Conservation (phyloP, 2,329 filamentous ascomycete genomes). For the Colletotrichum trifolii region DNA sequence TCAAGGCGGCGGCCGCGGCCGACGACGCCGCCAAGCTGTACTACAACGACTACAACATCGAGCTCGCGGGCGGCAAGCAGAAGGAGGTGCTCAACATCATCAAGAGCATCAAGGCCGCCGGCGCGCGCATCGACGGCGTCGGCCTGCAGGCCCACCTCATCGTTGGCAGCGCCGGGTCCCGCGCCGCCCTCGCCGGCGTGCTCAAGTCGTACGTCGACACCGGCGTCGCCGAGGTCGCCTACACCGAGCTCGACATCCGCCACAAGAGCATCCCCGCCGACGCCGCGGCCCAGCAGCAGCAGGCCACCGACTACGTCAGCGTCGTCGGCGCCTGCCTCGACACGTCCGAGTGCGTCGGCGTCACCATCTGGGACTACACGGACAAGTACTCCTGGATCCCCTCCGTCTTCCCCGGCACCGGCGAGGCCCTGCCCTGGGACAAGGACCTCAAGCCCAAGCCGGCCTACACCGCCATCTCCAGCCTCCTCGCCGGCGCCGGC, state of each 20-base stretch:
- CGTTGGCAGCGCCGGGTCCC: slow-evolving; percentile 53
- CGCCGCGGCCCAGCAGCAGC: slow-evolving; percentile 51
- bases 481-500: slow-evolving; percentile 45
- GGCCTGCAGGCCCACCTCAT: slow-evolving; percentile 64
- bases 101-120: slow-evolving; percentile 47
- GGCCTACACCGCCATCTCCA: slow-evolving; percentile 52
- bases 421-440: slow-evolving; percentile 52
- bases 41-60: slow-evolving; percentile 59
- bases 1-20: slow-evolving; percentile 55
- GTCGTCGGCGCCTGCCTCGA: slow-evolving; percentile 47
- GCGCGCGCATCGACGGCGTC: slow-evolving; percentile 62
- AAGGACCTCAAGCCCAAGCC: slow-evolving; percentile 51
- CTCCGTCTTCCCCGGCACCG: slow-evolving; percentile 48
- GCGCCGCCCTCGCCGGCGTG: slow-evolving; percentile 53
- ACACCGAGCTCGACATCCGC: slow-evolving; percentile 63
- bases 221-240: slow-evolving; percentile 56
- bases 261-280: slow-evolving; percentile 56
- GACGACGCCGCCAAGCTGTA: slow-evolving; percentile 54
- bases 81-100: slow-evolving; percentile 51
- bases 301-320: slow-evolving; percentile 57
- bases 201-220: slow-evolving; percentile 63
- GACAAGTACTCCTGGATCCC: slow-evolving; percentile 55
- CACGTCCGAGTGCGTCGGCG: slow-evolving; percentile 47
- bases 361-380: slow-evolving; percentile 52
- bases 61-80: slow-evolving; percentile 64